These are phyloP conservation scores for Apiotrichum brassicae DNA, from an alignment of 1,284 basidiomycete species.

Conservation along the genomic window DNA sequence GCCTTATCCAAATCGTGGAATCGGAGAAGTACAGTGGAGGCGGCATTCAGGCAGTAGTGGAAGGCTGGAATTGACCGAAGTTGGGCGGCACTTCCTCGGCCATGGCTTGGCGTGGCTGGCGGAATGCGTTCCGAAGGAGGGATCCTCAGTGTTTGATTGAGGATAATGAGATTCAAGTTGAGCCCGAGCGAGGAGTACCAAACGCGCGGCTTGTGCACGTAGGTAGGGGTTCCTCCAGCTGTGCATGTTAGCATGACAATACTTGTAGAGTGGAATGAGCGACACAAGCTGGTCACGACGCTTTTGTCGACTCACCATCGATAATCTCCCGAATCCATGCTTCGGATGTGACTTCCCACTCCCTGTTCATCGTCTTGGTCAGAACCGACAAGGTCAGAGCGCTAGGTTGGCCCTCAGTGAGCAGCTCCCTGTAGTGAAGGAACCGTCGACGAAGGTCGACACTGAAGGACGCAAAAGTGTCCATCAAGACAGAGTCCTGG, in stretches of 20 bases:
- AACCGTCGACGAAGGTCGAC: constrained; percentile 30
- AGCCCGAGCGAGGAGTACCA: constrained; percentile 30
- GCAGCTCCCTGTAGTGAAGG: constrained; percentile 31
- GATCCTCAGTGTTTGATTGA: constrained; percentile 34
- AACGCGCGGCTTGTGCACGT: constrained; percentile 31
- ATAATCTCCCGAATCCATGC: constrained; percentile 35
- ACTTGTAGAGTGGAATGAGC: too few relatives aligned
- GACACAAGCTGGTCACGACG: neutral
- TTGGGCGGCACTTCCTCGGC: constrained; percentile 6
- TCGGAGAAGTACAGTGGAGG: constrained; percentile 27
- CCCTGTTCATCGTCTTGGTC: constrained; percentile 33
- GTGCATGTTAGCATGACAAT: too few relatives aligned
- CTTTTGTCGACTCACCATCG: constrained; percentile 19
- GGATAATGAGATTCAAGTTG: constrained; percentile 34
- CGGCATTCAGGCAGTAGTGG: constrained; percentile 31
- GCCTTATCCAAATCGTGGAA: constrained; percentile 26
- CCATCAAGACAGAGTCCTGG: constrained; percentile 23
- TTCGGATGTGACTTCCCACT: constrained; percentile 28
- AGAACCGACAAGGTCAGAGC: constrained; percentile 28
- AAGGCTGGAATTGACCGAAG: constrained; percentile 30
- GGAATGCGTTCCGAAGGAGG: constrained; percentile 26
- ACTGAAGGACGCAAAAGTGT: constrained; percentile 31
- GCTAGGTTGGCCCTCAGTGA: constrained; percentile 20
- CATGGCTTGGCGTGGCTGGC: constrained; percentile 6
- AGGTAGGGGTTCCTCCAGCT: constrained; percentile 23